Evolutionary conservation across 2,329 filamentous ascomycete genomes (phyloP).

Genomic region (Fusarium sp.): DNA sequence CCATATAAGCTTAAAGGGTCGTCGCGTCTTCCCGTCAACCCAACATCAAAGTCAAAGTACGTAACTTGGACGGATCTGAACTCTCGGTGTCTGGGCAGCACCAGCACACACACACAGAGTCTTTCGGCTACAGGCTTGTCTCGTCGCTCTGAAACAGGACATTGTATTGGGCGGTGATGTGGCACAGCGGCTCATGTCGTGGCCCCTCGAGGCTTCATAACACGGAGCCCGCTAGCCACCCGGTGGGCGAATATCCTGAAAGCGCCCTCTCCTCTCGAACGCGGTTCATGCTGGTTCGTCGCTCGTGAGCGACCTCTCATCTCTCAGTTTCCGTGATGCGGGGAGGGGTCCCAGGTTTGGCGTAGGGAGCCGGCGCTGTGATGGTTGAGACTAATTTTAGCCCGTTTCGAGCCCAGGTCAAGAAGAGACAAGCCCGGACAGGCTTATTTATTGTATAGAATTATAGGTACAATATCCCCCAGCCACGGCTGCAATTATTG

Average conservation of each 20-base stretch:
- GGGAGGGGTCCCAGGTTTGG: background rate
- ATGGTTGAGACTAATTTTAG: conserved; percentile 40
- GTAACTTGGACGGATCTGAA: conserved; percentile 4
- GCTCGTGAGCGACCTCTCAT: background rate
- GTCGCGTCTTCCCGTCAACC: conserved; percentile 14
- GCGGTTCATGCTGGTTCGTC: conserved; percentile 1
- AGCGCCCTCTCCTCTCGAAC: background rate
- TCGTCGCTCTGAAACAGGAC: conserved; percentile 25
- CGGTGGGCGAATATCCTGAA: conserved; percentile 1
- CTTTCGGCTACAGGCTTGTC: conserved; percentile 35
- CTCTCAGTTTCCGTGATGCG: conserved; percentile 9
- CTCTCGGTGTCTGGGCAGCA: conserved; percentile 10
- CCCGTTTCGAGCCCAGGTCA: conserved; percentile 14
- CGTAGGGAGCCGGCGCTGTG: conserved; percentile 33
- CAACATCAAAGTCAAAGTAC: conserved; percentile 29
- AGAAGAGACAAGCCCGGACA: conserved; percentile 34
- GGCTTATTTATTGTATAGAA: conserved; percentile 3
- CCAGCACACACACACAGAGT: conserved; percentile 8
- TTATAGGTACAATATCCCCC: conserved; percentile 26
- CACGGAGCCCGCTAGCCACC: conserved; percentile 11
- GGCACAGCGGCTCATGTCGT: conserved; percentile 33
- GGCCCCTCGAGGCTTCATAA: conserved; percentile 23
- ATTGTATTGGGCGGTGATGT: conserved; percentile 33
- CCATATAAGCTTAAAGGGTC: conserved; percentile 45
- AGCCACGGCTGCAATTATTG: conserved; percentile 18